These are phyloP conservation scores for Boletus rubescentipes DNA, from an alignment of 768 basidiomycete genomes.

Conservation along the genomic window DNA sequence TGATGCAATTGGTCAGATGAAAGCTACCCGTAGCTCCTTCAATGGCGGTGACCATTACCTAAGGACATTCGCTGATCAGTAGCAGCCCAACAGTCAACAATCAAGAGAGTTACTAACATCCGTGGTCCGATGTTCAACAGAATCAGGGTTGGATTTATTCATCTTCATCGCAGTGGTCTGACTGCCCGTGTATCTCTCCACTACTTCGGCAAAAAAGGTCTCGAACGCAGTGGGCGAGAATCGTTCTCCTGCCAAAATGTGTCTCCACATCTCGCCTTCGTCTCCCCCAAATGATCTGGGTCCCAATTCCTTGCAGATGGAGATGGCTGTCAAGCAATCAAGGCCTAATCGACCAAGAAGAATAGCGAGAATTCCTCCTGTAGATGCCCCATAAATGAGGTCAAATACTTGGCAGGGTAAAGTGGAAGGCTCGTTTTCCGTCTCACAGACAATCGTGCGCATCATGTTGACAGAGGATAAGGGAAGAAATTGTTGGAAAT, in stretches of 20 bases:
- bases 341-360: neutral
- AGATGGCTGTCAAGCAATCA: neutral
- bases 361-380: neutral
- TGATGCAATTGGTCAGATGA: neutral
- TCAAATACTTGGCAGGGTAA: neutral
- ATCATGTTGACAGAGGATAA: too few relatives aligned
- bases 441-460: too few relatives aligned
- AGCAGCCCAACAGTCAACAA: too few relatives aligned
- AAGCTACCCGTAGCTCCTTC: too few relatives aligned
- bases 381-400: too few relatives aligned
- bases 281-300: neutral
- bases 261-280: neutral
- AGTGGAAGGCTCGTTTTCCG: too few relatives aligned
- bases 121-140: neutral
- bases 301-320: neutral
- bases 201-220: neutral
- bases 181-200: neutral
- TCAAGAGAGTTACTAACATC: neutral
- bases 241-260: neutral
- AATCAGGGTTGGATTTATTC: neutral
- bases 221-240: neutral
- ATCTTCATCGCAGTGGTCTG: neutral
- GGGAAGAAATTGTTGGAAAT: too few relatives aligned
- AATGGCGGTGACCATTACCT: slow-evolving; percentile 1
- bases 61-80: too few relatives aligned